Percentiles rank a stretch among this genome's conserved stretches.
These are phyloP conservation scores for Fusarium liriodendri DNA, from an alignment of 2,329 filamentous ascomycete genomes.

Conservation along the genomic window DNA sequence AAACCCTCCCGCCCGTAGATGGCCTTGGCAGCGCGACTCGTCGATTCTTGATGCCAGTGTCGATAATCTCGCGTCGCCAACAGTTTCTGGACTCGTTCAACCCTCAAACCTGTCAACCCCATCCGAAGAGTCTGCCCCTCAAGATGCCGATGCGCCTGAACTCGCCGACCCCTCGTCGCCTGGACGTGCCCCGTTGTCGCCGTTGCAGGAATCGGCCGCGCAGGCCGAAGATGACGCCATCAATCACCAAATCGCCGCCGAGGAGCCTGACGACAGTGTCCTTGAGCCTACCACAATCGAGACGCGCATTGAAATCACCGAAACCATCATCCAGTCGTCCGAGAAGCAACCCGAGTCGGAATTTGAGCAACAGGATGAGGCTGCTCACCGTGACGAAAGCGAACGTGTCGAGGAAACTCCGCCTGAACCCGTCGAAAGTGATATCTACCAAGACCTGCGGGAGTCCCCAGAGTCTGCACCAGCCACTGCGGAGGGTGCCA, in stretches of 20 bases:
- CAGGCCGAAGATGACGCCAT: background rate
- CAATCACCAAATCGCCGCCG: background rate
- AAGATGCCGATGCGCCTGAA: background rate
- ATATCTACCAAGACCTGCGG: background rate
- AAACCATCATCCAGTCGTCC: constrained; percentile 34
- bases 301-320: constrained; percentile 21
- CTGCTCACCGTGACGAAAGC: background rate
- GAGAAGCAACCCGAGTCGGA: constrained; percentile 19
- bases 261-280: constrained; percentile 1
- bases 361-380: background rate
- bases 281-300: background rate
- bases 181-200: constrained; percentile 1
- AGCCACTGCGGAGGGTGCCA: background rate
- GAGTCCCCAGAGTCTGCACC: background rate
- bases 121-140: background rate
- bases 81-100: background rate
- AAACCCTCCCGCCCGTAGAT: constrained; percentile 8
- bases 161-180: background rate
- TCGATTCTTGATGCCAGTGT: constrained; percentile 9
- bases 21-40: constrained; percentile 36
- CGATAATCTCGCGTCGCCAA: constrained; percentile 19
- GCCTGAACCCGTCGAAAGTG: background rate
- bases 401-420: constrained; percentile 30
- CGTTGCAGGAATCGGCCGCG: constrained; percentile 11
- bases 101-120: constrained; percentile 16